Conservation (phyloP, 2,329 filamentous ascomycete species). For the Alternaria arborescens region DNA sequence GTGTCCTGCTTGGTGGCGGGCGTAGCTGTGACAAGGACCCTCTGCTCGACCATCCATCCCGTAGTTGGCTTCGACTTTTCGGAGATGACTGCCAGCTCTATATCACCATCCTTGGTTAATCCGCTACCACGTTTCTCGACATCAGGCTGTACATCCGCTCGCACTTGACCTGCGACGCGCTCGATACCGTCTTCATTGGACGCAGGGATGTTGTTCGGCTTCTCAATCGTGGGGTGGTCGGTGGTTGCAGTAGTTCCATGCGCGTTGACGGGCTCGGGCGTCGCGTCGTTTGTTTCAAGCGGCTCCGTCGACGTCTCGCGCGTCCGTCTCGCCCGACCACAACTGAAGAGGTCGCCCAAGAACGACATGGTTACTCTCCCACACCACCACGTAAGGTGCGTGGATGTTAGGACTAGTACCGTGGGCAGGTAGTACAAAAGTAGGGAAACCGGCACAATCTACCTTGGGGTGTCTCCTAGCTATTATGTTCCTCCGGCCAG, state of each 20-base stretch:
- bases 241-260: slow-evolving; percentile 11
- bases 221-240: neutral
- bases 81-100: slow-evolving; percentile 6
- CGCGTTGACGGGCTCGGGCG: slow-evolving; percentile 4
- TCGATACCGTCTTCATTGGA: neutral
- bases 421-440: slow-evolving; percentile 9
- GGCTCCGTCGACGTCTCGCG: slow-evolving; percentile 10
- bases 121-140: neutral
- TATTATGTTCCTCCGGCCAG: slow-evolving; percentile 14
- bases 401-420: slow-evolving; percentile 6
- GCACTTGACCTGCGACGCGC: neutral
- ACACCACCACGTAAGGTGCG: slow-evolving; percentile 10
- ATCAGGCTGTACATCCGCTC: neutral
- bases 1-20: slow-evolving; percentile 2
- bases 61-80: slow-evolving; percentile 16
- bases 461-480: neutral
- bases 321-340: slow-evolving; percentile 15
- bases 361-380: slow-evolving; percentile 19
- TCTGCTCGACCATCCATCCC: slow-evolving; percentile 17
- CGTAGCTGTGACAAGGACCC: slow-evolving; percentile 15
- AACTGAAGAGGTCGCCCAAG: slow-evolving; percentile 20
- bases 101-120: neutral
- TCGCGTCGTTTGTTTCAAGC: slow-evolving; percentile 7
- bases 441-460: slow-evolving; percentile 7
- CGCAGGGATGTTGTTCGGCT: neutral